These are phyloP conservation scores for Basidiobolus meristosporus DNA, from an alignment of 371 early-diverging fungal species.

Conservation along the genomic window DNA sequence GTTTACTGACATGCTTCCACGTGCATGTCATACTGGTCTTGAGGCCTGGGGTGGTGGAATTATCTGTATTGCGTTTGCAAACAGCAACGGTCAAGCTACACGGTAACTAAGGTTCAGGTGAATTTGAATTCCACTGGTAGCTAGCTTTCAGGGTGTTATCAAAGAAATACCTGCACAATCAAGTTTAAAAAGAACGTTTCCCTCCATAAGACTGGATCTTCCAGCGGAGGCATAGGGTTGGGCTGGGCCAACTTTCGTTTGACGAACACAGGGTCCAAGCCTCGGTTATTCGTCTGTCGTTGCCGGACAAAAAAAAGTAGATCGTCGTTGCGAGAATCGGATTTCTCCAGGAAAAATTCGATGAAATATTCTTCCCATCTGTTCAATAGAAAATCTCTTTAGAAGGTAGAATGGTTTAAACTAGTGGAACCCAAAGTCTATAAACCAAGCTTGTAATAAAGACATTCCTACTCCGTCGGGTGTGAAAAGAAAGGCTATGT, in stretches of 20 bases:
- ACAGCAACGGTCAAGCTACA: constrained; percentile 66
- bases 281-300: constrained; percentile 8
- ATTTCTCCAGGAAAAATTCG: constrained; percentile 39
- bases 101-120: constrained; percentile 19
- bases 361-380: constrained; percentile 40
- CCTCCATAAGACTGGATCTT: constrained; percentile 56
- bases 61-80: constrained; percentile 14
- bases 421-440: too few species aligned
- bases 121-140: not conserved
- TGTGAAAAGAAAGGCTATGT: too few species aligned
- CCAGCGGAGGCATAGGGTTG: constrained; percentile 22
- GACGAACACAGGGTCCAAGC: constrained; percentile 46
- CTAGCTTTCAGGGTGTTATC: not conserved
- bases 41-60: not conserved
- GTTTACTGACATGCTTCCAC: constrained; percentile 39
- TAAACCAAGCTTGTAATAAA: too few species aligned
- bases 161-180: constrained; percentile 39
- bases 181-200: constrained; percentile 69
- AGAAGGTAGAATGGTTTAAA: too few species aligned
- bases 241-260: constrained; percentile 27
- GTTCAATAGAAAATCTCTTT: too few species aligned
- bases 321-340: constrained; percentile 40
- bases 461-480: too few species aligned
- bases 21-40: constrained; percentile 19
- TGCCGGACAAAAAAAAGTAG: constrained; percentile 53